phyloP scores from a whole-genome alignment of 805 yeast species.

The Pichia ethanolica region DNA sequence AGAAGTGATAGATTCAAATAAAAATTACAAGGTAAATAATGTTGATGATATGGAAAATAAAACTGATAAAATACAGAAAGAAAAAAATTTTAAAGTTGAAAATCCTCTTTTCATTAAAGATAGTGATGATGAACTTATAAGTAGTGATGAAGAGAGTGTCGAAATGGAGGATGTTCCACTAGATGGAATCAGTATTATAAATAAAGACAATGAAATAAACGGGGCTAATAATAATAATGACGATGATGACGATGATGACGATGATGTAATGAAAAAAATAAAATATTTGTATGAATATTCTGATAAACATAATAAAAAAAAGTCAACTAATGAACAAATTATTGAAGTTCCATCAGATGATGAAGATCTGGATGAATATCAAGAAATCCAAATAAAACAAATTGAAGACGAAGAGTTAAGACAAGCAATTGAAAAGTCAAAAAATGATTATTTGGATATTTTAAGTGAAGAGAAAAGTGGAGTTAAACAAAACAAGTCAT shows the following conservation, averaged over 20 bases:
- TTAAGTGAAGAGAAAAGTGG: conserved; percentile 18
- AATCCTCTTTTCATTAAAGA: conserved; percentile 5
- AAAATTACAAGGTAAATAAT: no score
- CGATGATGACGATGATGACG: conserved; percentile 14
- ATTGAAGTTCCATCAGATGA: conserved; percentile 17
- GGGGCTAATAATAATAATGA: neutral
- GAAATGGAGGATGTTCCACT: conserved; percentile 66
- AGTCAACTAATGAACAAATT: neutral
- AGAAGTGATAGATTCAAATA: conserved; percentile 9
- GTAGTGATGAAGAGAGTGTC: conserved; percentile 34
- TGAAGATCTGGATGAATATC: conserved; percentile 7
- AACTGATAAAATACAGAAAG: neutral
- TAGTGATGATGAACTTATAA: conserved; percentile 11
- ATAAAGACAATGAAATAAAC: no score
- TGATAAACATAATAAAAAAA: conserved; percentile 16
- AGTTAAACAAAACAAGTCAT: neutral
- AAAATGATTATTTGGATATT: conserved; percentile 31
- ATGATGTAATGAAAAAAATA: conserved; percentile 22
- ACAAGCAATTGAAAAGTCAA: conserved; percentile 42
- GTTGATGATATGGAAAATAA: neutral
- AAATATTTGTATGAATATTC: conserved; percentile 29
- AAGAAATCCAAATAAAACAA: conserved; percentile 13
- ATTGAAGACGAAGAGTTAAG: conserved; percentile 28
- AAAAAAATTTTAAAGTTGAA: neutral
- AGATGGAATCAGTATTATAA: neutral